Evolutionary conservation across 2,329 filamentous ascomycete genomes (phyloP).

Genomic region (Pestalotiopsis sp.): DNA sequence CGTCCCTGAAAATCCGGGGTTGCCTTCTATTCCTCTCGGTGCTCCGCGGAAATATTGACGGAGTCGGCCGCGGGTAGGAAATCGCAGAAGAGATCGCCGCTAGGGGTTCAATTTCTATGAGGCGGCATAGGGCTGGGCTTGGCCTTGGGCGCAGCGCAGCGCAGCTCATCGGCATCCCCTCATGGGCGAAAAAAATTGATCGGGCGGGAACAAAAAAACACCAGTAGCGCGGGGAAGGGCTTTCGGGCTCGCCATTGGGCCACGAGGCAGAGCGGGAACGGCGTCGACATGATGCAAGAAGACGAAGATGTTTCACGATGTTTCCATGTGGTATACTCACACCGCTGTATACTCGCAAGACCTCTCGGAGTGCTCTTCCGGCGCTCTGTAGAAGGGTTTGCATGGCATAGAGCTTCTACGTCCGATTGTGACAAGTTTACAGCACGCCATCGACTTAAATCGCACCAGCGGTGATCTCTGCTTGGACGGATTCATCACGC

Average conservation of each 20-base stretch:
- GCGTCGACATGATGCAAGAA: background rate
- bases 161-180: too few species aligned
- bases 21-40: background rate
- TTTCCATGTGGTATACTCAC: background rate
- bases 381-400: background rate
- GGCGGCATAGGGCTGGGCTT: background rate
- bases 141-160: too few species aligned
- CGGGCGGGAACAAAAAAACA: background rate
- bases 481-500: background rate
- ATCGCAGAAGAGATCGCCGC: background rate
- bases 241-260: background rate
- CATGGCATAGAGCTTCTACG: background rate
- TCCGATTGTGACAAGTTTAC: background rate
- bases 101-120: background rate
- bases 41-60: constrained; percentile 3
- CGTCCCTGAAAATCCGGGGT: background rate
- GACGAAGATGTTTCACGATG: background rate
- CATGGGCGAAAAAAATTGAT: too few species aligned
- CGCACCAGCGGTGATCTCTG: background rate
- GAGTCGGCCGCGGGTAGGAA: background rate
- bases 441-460: background rate
- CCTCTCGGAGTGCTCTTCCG: background rate
- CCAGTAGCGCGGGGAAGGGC: background rate
- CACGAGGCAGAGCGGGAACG: background rate
- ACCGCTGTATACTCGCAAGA: background rate